These are phyloP conservation scores for Auriscalpium orientale DNA, from an alignment of 768 basidiomycete genomes.

Conservation along the genomic window DNA sequence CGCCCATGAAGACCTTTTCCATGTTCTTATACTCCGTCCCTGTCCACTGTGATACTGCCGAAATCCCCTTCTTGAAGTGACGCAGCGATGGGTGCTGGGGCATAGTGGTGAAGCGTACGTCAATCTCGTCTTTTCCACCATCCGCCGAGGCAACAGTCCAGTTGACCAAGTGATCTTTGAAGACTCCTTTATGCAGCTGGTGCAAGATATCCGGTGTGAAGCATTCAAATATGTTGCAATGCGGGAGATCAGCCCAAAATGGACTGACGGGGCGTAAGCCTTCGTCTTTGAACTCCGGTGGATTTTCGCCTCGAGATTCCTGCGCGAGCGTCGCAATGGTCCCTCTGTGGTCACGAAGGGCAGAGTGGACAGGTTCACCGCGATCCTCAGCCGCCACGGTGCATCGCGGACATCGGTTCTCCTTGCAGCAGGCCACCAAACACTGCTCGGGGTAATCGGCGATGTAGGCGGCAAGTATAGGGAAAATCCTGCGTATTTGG, in stretches of 20 bases:
- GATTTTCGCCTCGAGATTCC: not conserved
- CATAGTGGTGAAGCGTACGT: conserved; percentile 27
- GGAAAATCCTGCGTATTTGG: conserved; percentile 21
- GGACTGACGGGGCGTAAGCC: conserved; percentile 21
- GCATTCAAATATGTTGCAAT: conserved; percentile 26
- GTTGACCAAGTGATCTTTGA: conserved; percentile 34
- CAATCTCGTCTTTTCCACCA: conserved; percentile 24
- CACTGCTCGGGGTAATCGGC: conserved; percentile 41
- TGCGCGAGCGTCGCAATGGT: not conserved
- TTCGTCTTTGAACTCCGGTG: conserved; percentile 1
- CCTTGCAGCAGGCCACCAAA: conserved; percentile 24
- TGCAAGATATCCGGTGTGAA: conserved; percentile 38
- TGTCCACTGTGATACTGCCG: conserved; percentile 33
- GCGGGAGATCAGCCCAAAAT: conserved; percentile 28
- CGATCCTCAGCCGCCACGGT: conserved; percentile 1
- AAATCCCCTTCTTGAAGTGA: conserved; percentile 39
- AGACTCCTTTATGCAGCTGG: conserved; percentile 40
- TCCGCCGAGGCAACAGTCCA: conserved; percentile 16
- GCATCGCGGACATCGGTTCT: conserved; percentile 15
- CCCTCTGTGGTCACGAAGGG: not conserved
- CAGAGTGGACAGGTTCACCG: not conserved
- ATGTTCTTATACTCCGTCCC: conserved; percentile 35
- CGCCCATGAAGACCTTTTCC: conserved; percentile 14
- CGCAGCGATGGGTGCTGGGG: conserved; percentile 26
- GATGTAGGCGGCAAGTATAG: conserved; percentile 33